These are phyloP conservation scores for Truncatella angustata DNA, from an alignment of 2,329 filamentous ascomycete species.

Conservation along the genomic window DNA sequence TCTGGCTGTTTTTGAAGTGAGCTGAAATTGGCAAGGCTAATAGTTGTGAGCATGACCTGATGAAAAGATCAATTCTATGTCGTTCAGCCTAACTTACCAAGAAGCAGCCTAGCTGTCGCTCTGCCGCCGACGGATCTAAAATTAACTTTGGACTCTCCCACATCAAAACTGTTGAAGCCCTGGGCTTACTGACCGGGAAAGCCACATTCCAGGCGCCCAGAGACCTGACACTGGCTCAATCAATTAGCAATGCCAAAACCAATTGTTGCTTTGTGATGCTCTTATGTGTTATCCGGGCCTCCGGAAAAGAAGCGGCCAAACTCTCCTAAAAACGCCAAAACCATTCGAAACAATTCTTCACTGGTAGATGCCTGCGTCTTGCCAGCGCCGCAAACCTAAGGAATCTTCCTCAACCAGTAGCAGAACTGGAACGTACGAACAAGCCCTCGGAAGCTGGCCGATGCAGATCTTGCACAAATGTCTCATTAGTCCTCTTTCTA, in stretches of 20 bases:
- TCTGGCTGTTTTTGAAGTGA: too few relatives aligned
- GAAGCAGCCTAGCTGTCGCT: not conserved
- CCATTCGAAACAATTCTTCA: not conserved
- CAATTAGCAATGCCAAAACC: too few relatives aligned
- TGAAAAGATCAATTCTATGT: not conserved
- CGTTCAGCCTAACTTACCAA: not conserved
- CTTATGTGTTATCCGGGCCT: not conserved
- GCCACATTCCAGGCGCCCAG: not conserved
- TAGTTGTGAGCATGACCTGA: too few relatives aligned
- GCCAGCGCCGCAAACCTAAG: not conserved
- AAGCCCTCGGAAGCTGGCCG: not conserved
- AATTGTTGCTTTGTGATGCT: not conserved
- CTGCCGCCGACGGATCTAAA: constrained; percentile 4
- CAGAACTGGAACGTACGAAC: not conserved
- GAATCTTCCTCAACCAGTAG: not conserved
- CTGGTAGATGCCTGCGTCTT: not conserved
- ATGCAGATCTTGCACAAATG: not conserved
- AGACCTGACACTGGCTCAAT: not conserved
- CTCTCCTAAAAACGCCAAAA: not conserved
- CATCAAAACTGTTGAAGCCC: not conserved
- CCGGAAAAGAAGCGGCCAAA: not conserved
- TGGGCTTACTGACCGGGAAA: not conserved
- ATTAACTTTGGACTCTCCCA: not conserved
- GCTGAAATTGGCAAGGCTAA: too few relatives aligned
- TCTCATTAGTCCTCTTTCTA: not conserved